These are phyloP conservation scores for Danielia reshetovae DNA, from an alignment of 805 yeast species.

Conservation along the genomic window DNA sequence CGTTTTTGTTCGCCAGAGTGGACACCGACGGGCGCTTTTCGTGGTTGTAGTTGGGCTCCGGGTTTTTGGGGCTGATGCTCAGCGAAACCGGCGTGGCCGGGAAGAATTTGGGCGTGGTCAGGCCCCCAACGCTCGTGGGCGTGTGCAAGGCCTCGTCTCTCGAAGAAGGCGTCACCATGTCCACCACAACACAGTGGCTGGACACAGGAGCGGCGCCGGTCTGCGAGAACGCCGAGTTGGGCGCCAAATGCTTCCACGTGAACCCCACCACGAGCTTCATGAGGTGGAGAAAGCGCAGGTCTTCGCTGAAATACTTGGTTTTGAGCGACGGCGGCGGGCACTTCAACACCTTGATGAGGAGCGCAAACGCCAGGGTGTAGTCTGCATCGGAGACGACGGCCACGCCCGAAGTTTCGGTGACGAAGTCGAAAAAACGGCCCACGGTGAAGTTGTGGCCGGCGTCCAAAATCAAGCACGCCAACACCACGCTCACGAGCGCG, in stretches of 20 bases:
- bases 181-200: too few species aligned
- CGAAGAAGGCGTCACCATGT: neutral
- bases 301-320: conserved; percentile 40
- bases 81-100: conserved; percentile 20
- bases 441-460: conserved; percentile 25
- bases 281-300: conserved; percentile 30
- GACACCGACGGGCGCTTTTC: neutral
- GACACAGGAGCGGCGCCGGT: conserved; percentile 3
- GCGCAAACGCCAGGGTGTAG: conserved; percentile 13
- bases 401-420: conserved; percentile 10
- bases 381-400: conserved; percentile 17
- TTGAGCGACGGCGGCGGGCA: conserved; percentile 46
- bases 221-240: conserved; percentile 7
- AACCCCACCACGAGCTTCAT: conserved; percentile 34
- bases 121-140: conserved; percentile 11
- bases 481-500: conserved; percentile 42
- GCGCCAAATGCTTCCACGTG: conserved; percentile 24
- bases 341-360: conserved; percentile 35
- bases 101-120: conserved; percentile 31
- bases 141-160: conserved; percentile 4
- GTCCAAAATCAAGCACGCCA: conserved; percentile 35
- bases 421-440: conserved; percentile 18
- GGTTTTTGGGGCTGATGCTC: conserved; percentile 18
- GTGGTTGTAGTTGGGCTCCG: conserved; percentile 26
- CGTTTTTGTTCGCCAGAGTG: neutral